Evolutionary conservation across 2,329 filamentous ascomycete genomes (phyloP).

Genomic region (Fusarium euwallaceae): DNA sequence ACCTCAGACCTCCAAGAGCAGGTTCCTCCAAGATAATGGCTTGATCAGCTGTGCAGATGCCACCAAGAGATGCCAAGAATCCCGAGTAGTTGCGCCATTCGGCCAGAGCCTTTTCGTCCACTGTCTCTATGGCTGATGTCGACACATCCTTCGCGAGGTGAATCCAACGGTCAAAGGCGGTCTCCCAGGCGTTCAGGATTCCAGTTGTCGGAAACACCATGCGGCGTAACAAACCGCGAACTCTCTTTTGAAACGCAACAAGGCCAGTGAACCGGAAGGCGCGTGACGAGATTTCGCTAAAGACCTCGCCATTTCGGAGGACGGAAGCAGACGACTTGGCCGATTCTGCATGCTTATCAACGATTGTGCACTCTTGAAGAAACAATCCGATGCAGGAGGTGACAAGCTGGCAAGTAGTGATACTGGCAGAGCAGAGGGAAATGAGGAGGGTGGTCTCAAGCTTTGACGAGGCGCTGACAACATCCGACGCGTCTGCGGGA

Average conservation of each 20-base stretch:
- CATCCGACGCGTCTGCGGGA: slow-evolving; percentile 67
- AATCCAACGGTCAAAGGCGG: slow-evolving; percentile 75
- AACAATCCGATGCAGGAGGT: slow-evolving; percentile 72
- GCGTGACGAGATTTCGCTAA: slow-evolving; percentile 72
- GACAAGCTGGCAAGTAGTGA: slow-evolving; percentile 74
- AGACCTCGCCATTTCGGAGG: slow-evolving; percentile 72
- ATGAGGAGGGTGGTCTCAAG: slow-evolving; percentile 74
- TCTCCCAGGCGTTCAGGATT: slow-evolving; percentile 77
- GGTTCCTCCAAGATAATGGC: slow-evolving; percentile 70
- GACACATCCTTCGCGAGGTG: slow-evolving; percentile 74
- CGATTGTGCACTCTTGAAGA: slow-evolving; percentile 70
- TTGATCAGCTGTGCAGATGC: slow-evolving; percentile 74
- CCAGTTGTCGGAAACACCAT: slow-evolving; percentile 74
- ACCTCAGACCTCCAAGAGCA: slow-evolving; percentile 67
- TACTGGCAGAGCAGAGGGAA: slow-evolving; percentile 73
- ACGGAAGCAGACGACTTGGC: slow-evolving; percentile 65
- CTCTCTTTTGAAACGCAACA: slow-evolving; percentile 77
- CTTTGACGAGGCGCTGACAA: slow-evolving; percentile 65
- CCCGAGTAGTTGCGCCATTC: slow-evolving; percentile 80
- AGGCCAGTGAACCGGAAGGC: slow-evolving; percentile 76
- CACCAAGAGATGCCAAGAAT: slow-evolving; percentile 75
- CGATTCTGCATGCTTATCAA: slow-evolving; percentile 64
- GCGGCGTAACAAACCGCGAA: slow-evolving; percentile 69
- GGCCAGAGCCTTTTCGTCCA: slow-evolving; percentile 68
- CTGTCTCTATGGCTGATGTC: slow-evolving; percentile 61